phyloP scores from a whole-genome alignment of 192 early-diverging fungal species.

The Backusella circina region DNA sequence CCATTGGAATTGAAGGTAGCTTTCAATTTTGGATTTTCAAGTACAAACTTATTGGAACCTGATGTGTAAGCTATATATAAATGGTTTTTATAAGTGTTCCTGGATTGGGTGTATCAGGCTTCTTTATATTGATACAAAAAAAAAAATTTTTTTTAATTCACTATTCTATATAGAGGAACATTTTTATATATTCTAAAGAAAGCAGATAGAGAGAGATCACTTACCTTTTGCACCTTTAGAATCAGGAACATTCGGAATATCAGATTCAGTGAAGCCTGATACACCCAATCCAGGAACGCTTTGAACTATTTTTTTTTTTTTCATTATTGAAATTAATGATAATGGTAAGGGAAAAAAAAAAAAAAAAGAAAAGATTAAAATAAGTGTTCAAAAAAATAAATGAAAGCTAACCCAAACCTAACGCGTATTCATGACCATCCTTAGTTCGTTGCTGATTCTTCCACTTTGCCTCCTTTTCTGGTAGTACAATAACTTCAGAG shows the following conservation, averaged over 20 bases:
- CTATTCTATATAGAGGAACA: slow-evolving; percentile 38
- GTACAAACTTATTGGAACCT: slow-evolving; percentile 33
- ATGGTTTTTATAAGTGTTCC: neutral
- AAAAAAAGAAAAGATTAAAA: neutral
- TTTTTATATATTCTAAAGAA: too few species aligned
- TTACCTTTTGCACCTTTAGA: neutral
- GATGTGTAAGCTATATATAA: slow-evolving; percentile 9
- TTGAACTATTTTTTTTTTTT: slow-evolving; percentile 8
- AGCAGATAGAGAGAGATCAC: neutral
- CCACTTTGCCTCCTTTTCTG: slow-evolving; percentile 26
- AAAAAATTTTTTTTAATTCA: neutral
- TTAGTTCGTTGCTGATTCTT: slow-evolving; percentile 27
- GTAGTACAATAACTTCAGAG: slow-evolving; percentile 64
- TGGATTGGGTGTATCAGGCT: too few species aligned
- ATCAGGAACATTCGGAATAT: neutral
- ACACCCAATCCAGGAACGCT: slow-evolving; percentile 17
- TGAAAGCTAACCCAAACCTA: slow-evolving; percentile 34
- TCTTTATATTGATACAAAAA: neutral
- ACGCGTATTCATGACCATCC: slow-evolving; percentile 36
- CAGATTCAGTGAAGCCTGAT: neutral
- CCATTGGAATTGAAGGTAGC: slow-evolving; percentile 72
- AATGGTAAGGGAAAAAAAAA: neutral
- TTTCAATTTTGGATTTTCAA: slow-evolving; percentile 73
- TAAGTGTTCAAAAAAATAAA: neutral
- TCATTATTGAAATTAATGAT: neutral